A percentile compares a stretch with the other conserved stretches of the same genome.
These are phyloP conservation scores for Salix arbutifolia DNA, from an alignment of 345 rosid genomes.

Conservation along the genomic window DNA sequence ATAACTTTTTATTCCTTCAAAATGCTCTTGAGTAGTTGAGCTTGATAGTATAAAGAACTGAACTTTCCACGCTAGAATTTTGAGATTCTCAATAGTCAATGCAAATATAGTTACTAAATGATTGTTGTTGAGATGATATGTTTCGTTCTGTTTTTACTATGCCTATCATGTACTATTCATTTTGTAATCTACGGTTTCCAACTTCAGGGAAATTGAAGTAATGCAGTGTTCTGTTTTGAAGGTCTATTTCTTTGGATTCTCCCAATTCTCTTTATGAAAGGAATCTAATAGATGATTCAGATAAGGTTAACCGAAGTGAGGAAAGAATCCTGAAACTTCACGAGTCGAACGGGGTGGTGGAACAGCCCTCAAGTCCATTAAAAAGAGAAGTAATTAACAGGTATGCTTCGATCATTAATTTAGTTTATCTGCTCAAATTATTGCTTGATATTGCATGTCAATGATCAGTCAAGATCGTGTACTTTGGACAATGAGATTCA, in stretches of 20 bases:
- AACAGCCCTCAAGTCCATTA: conserved; percentile 38
- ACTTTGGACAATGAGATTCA: not conserved
- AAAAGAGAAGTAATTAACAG: conserved; percentile 44
- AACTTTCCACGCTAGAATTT: not conserved
- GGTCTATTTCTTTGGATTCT: conserved; percentile 27
- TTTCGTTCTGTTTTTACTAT: not conserved
- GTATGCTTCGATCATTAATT: conserved; percentile 17
- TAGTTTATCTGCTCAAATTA: not conserved
- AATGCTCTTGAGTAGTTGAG: not conserved
- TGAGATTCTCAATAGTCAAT: not conserved
- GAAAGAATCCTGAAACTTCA: conserved; percentile 32
- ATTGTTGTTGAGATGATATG: not conserved
- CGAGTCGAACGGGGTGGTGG: conserved; percentile 30
- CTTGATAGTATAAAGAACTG: not conserved
- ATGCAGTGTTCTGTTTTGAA: conserved; percentile 20
- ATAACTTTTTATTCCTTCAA: not conserved
- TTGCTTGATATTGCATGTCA: not conserved
- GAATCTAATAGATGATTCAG: conserved; percentile 22
- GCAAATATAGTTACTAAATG: not conserved
- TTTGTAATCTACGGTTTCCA: not conserved
- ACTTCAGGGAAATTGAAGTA: not conserved
- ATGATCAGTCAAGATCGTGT: not conserved
- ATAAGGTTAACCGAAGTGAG: conserved; percentile 24
- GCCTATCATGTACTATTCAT: not conserved
- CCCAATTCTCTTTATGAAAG: conserved; percentile 17